Percentiles rank a stretch among this genome's conserved stretches.
phyloP scores from a whole-genome alignment of 2,329 filamentous ascomycete species.

The Neoscytalidium dimidiatum region DNA sequence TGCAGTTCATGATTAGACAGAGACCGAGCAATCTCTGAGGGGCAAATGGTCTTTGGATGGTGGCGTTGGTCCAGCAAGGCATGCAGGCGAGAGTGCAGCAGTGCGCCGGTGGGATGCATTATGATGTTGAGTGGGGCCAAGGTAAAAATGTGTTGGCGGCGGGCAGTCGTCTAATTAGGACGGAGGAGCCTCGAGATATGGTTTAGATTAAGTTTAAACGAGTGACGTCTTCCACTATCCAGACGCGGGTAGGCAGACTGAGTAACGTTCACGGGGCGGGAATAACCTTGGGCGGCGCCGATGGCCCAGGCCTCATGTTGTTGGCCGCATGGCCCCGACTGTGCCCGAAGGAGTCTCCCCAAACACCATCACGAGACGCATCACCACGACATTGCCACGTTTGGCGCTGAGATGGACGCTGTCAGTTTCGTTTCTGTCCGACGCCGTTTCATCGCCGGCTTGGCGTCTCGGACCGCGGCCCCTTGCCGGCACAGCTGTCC shows the following conservation, averaged over 20 bases:
- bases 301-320: not conserved
- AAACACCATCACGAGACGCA: constrained; percentile 1
- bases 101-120: not conserved
- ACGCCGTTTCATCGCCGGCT: not conserved
- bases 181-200: not conserved
- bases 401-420: not conserved
- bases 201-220: constrained; percentile 15
- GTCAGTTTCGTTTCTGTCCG: not conserved
- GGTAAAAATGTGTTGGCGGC: not conserved
- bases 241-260: too few relatives aligned
- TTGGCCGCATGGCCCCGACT: not conserved
- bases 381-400: not conserved
- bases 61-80: constrained; percentile 34
- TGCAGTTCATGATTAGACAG: constrained; percentile 44
- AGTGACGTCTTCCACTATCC: not conserved
- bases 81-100: constrained; percentile 28
- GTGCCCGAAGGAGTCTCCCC: not conserved
- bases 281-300: not conserved
- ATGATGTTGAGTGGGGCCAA: not conserved
- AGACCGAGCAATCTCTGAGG: constrained; percentile 53
- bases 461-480: not conserved
- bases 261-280: not conserved
- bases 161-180: not conserved
- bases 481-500: not conserved
- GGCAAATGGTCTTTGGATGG: constrained; percentile 55